A percentile compares a stretch with the other conserved stretches of the same genome.
Conservation (phyloP, 2,329 filamentous ascomycete genomes). For the Xylaria hypoxylon region DNA sequence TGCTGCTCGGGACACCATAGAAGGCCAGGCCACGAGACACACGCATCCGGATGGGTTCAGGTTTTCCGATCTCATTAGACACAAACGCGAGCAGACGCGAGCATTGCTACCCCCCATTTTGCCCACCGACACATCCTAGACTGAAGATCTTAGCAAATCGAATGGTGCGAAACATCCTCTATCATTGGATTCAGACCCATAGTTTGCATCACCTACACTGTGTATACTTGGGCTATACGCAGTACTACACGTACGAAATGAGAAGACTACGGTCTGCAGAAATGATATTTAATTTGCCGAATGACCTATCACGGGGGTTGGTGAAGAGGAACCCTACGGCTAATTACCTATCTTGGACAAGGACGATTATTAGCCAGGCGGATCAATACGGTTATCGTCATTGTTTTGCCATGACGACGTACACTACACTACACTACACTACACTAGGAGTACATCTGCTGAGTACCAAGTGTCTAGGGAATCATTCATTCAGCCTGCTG, state of each 20-base stretch:
- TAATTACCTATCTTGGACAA: conserved; percentile 20
- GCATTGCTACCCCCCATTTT: conserved; percentile 8
- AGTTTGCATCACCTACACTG: conserved; percentile 6
- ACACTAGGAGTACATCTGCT: no score
- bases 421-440: no score
- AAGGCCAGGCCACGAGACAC: conserved; percentile 24
- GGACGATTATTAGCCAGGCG: neutral
- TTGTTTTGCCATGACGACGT: conserved; percentile 24
- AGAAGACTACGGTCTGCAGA: conserved; percentile 40
- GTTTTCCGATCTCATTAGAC: conserved; percentile 12
- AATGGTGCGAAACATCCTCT: conserved; percentile 12
- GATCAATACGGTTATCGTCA: conserved; percentile 13
- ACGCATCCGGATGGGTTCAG: conserved; percentile 26
- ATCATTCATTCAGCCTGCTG: no score
- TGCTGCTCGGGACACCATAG: conserved; percentile 31
- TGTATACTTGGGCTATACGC: conserved; percentile 21
- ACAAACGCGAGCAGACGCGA: neutral
- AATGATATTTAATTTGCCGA: conserved; percentile 45
- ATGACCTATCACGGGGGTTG: conserved; percentile 41
- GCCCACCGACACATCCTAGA: conserved; percentile 3
- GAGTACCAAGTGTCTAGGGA: no score
- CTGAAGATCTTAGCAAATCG: conserved; percentile 27
- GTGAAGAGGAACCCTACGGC: conserved; percentile 20
- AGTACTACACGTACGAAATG: conserved; percentile 23
- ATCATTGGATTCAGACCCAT: conserved; percentile 11